Percentiles rank a stretch among this genome's conserved stretches.
phyloP scores from a whole-genome alignment of 208 protist species.

The Leishmania arabica region DNA sequence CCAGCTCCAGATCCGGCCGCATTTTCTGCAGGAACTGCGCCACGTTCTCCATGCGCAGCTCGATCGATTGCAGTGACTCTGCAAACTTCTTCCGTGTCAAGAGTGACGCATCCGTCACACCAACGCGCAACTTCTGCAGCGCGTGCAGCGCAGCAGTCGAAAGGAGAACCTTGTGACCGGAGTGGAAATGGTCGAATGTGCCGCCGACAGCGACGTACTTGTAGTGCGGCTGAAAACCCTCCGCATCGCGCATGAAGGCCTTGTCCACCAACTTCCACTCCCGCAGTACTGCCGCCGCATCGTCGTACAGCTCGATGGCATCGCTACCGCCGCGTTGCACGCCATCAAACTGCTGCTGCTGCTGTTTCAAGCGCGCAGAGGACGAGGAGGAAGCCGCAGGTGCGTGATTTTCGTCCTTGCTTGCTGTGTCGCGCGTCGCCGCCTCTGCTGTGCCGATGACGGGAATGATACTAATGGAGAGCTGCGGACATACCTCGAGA shows the following conservation, averaged over 20 bases:
- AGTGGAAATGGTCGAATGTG: constrained; percentile 92
- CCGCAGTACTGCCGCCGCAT: constrained; percentile 15
- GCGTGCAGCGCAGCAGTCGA: constrained; percentile 74
- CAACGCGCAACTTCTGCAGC: constrained; percentile 60
- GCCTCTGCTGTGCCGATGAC: constrained; percentile 13
- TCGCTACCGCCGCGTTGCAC: neutral
- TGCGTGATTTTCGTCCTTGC: neutral
- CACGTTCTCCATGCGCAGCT: constrained; percentile 54
- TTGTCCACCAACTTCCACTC: constrained; percentile 23
- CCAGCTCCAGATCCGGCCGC: constrained; percentile 59
- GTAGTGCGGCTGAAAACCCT: constrained; percentile 66
- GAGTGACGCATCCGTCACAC: constrained; percentile 64
- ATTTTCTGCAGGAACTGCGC: constrained; percentile 53
- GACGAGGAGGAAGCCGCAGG: neutral
- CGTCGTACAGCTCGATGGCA: constrained; percentile 19
- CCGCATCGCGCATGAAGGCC: constrained; percentile 7
- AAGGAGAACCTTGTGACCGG: constrained; percentile 88
- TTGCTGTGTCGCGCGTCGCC: neutral
- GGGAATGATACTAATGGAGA: constrained; percentile 66
- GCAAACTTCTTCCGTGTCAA: constrained; percentile 72
- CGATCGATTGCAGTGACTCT: constrained; percentile 66
- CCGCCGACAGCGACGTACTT: constrained; percentile 85
- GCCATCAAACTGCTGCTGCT: neutral
- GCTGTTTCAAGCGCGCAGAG: neutral
- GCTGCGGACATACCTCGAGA: constrained; percentile 38